These are phyloP conservation scores for Heterobasidion occidentale DNA, from an alignment of 1,284 basidiomycete species.

Conservation along the genomic window DNA sequence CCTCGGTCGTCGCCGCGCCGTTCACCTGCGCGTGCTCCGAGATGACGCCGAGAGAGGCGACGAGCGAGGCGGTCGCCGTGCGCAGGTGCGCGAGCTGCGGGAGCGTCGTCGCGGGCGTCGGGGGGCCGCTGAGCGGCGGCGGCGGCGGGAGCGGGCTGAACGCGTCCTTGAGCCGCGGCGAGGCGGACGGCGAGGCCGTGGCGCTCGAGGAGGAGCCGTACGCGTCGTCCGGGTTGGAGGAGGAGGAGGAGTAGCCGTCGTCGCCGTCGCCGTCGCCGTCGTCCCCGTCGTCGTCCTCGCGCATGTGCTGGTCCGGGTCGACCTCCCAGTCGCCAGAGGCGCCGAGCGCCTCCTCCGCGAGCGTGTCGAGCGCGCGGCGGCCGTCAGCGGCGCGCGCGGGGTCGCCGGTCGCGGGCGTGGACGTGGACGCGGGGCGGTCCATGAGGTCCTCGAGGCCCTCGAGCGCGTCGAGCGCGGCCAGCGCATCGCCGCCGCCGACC, in stretches of 20 bases:
- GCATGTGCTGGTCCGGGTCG: conserved; percentile 34
- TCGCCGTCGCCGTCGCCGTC: too few species aligned
- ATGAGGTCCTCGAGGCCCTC: conserved; percentile 38
- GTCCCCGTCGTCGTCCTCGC: conserved; percentile 42
- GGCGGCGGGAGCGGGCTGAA: conserved; percentile 36
- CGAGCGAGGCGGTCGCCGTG: conserved; percentile 61
- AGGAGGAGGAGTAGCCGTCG: conserved; percentile 14
- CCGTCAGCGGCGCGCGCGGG: background rate
- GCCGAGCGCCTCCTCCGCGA: conserved; percentile 39
- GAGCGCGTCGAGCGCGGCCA: conserved; percentile 61
- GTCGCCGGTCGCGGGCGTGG: conserved; percentile 12
- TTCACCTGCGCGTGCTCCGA: conserved; percentile 85
- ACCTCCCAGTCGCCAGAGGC: conserved; percentile 49
- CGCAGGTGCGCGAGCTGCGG: conserved; percentile 63
- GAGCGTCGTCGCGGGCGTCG: conserved; percentile 48
- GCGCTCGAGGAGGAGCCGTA: background rate
- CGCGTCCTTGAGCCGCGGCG: conserved; percentile 39
- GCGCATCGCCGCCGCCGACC: conserved; percentile 65
- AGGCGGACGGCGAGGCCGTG: background rate
- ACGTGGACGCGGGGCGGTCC: conserved; percentile 26
- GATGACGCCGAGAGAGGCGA: conserved; percentile 64
- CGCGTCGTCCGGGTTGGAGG: background rate
- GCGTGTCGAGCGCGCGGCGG: conserved; percentile 23
- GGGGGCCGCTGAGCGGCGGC: conserved; percentile 35
- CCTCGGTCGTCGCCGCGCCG: conserved; percentile 72